Percentiles rank a stretch among this genome's conserved stretches.
Evolutionary conservation across 2,329 filamentous ascomycete species (phyloP).

Genomic region (Talaromyces pinophilus): DNA sequence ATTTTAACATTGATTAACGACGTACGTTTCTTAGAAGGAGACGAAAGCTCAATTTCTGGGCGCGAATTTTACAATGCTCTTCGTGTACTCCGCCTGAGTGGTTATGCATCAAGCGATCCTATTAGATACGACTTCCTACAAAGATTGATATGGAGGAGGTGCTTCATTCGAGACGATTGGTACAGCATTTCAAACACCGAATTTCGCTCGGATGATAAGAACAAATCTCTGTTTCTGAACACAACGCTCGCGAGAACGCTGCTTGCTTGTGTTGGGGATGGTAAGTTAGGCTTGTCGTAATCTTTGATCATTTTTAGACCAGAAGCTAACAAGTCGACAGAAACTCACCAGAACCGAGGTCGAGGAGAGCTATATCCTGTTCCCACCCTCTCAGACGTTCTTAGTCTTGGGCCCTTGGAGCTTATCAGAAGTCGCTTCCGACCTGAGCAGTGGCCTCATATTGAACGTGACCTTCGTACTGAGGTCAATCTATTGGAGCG

Average conservation of each 20-base stretch:
- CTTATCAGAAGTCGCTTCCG: conserved; percentile 57
- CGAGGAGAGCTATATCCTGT: conserved; percentile 30
- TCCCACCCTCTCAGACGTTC: conserved; percentile 32
- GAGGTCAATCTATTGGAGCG: conserved; percentile 69
- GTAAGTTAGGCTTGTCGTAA: conserved; percentile 52
- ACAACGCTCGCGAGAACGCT: conserved; percentile 72
- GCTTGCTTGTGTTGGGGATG: conserved; percentile 62
- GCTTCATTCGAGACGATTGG: conserved; percentile 86
- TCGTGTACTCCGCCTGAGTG: conserved; percentile 54
- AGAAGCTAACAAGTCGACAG: conserved; percentile 25
- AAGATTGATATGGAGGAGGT: conserved; percentile 81
- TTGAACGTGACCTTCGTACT: conserved; percentile 69
- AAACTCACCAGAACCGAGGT: conserved; percentile 24
- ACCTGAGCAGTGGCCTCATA: conserved; percentile 64
- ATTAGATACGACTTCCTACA: conserved; percentile 60
- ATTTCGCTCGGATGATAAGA: conserved; percentile 68
- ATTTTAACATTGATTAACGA: conserved; percentile 74
- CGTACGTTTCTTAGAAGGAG: conserved; percentile 44
- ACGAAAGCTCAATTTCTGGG: conserved; percentile 53
- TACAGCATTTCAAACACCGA: conserved; percentile 73
- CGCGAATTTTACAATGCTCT: conserved; percentile 76
- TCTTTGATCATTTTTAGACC: conserved; percentile 26
- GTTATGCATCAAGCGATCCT: conserved; percentile 56
- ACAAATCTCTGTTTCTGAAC: conserved; percentile 61
- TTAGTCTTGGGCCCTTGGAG: conserved; percentile 37